Base-by-base conservation (phyloP, 805 yeast species). In the Candida takata region DNA sequence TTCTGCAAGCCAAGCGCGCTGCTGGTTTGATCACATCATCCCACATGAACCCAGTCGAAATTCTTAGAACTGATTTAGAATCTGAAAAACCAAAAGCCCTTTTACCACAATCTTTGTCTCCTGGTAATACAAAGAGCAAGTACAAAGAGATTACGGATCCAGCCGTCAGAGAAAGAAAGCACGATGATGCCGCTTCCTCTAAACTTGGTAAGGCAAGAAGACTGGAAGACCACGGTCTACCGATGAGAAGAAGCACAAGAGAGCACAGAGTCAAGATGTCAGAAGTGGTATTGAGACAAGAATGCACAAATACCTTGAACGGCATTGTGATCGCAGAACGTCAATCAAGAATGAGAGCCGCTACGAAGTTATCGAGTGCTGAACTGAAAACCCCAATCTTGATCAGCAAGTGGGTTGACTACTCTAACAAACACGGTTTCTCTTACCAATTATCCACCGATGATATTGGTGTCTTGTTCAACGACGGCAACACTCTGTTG, bases 391-490 rank as follows among this genome's bases (percentile, higher is more conserved):
- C 74, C 43, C 94, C 88, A 10, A 72, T 77, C 14, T 74, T 84
- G 41, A 77, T 90, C 29, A 83, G 94, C 42, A 88, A 90, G 57
- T 92, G 99, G 99, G 97, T 94, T 20, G 99, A 92, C 57, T 92
- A 90, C 57, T 83, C 96, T 19, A 87, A 88, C 62, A 86, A 83
- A 58, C 94, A 90, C 60, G 98, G 98, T 1, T 80, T 92, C 54
- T 84, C 96, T 5, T 92, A 90, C 58, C 95, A 92, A 55, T 64
- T 92, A 38, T 84, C 90, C 15, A 83, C 87, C 31, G 92, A 90
- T 41, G 84, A 83, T 45, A 84, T 86, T 47, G 97, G 97, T 15
- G 95, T 88, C 11, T 65, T 84, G 40, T 90, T 88, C 64, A 84
- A 85, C 47, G 90, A 85, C 50, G 83, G 84, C 14, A 79, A 83